phyloP scores from a whole-genome alignment of 805 yeast species.

The Candida mattraensis region DNA sequence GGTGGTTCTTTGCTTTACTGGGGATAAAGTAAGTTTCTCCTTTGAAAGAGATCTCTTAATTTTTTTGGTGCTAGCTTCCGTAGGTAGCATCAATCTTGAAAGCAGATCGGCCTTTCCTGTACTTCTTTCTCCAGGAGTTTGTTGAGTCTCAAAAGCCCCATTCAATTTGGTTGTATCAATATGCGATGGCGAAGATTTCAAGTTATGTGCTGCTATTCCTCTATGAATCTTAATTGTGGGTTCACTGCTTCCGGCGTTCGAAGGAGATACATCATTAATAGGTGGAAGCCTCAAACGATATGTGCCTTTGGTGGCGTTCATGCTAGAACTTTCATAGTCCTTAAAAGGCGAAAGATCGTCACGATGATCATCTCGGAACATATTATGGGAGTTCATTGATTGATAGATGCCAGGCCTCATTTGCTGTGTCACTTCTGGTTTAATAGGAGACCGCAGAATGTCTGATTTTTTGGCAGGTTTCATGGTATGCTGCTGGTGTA shows the following conservation, averaged over 20 bases:
- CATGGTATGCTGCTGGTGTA: conserved; percentile 7
- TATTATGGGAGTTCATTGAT: neutral
- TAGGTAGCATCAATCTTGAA: conserved; percentile 27
- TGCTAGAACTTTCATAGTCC: conserved; percentile 11
- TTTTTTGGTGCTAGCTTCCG: conserved; percentile 25
- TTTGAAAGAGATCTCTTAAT: conserved; percentile 13
- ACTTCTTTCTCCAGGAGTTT: conserved; percentile 9
- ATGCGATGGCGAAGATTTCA: conserved; percentile 15
- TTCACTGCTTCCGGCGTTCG: conserved; percentile 25
- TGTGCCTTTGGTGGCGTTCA: conserved; percentile 6
- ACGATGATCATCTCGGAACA: conserved; percentile 1
- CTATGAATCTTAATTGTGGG: conserved; percentile 31
- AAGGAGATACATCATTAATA: conserved; percentile 15
- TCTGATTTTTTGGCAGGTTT: conserved; percentile 5
- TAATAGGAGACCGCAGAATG: neutral
- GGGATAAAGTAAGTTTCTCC: conserved; percentile 4
- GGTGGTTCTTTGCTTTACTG: conserved; percentile 4
- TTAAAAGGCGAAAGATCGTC: conserved; percentile 25
- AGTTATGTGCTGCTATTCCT: conserved; percentile 7
- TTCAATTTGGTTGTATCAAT: conserved; percentile 2
- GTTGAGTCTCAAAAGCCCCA: conserved; percentile 1
- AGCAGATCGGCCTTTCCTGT: conserved; percentile 14
- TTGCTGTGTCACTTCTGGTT: conserved; percentile 1
- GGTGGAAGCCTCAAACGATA: conserved; percentile 26
- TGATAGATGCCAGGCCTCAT: conserved; percentile 1